Evolutionary conservation across 768 basidiomycete species (phyloP), one percentile per base, ranked within the genome.

Genomic region (Glaciozyma antarctica): DNA sequence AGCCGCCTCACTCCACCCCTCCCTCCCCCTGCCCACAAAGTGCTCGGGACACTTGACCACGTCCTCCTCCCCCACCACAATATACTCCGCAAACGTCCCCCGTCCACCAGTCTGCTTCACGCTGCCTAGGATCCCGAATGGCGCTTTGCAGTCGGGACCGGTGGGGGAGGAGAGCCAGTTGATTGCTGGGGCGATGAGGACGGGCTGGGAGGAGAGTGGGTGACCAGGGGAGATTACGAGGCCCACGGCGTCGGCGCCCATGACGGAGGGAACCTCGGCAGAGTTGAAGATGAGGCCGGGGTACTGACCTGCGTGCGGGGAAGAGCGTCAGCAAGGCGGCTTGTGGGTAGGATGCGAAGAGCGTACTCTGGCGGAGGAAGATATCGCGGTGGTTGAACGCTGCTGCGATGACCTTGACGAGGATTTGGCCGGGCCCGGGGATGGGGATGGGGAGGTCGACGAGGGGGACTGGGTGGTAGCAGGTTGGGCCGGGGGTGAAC

Each of bases 1-100:
- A 0, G 88, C 85, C 22, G 82, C 80, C 56, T 66, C 55, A 19
- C 47, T 60, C 60, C 59, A 65, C n/a, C 68, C 53, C 34, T 65
- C 63, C 44, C 60, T 89, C 82, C 49, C 84, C 15, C 45, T 45
- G 24, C 77, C 73, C 87, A 83, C 68, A 81, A 62, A 89, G 75
- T 90, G 85, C 7, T 80, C 76, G 0, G 88, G 89, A 5, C 84
- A 82, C 3, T 61, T 77, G 38, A 90, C 78, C 24, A 90, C 82
- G 48, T 75, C 69, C 62, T 84, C 81, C 54, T 86, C 82, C 61
- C 84, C 84, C 22, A 91, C 85, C 24, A 84, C 81, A 34, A 89
- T 81, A 71, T 88, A 87, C 70, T 90, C 84, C 12, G 86, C 75
- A 72, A 89, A 89, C 1, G 88, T 88, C 0, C 90, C 90, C 10